phyloP scores from a whole-genome alignment of 352 stramenopile species.

The Saprolegnia diclina region DNA sequence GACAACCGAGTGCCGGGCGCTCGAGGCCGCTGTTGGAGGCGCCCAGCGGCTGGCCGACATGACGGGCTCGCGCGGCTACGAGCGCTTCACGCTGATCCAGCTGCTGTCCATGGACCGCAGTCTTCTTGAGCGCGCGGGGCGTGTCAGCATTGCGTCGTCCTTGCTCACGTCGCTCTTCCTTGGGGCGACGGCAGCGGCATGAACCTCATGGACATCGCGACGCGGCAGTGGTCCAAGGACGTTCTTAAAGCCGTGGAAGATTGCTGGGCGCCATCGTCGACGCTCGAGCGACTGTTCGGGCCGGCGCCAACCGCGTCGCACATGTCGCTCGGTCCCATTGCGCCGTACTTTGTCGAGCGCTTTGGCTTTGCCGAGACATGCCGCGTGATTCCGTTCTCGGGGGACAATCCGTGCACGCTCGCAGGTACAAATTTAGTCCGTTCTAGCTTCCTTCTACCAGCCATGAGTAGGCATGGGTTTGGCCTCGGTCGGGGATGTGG shows the following conservation, averaged over 20 bases:
- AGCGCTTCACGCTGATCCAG: slow-evolving; percentile 79
- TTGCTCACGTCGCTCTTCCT: slow-evolving; percentile 69
- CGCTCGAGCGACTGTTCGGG: slow-evolving; percentile 35
- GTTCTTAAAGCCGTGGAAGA: slow-evolving; percentile 40
- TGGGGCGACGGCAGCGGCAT: slow-evolving; percentile 71
- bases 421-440: slow-evolving; percentile 31
- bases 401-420: slow-evolving; percentile 76
- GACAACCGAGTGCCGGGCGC: slow-evolving; percentile 41
- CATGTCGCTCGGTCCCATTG: slow-evolving; percentile 39
- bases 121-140: slow-evolving; percentile 43
- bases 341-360: slow-evolving; percentile 56
- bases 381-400: slow-evolving; percentile 64
- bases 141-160: slow-evolving; percentile 57
- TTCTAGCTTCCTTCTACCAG: neutral
- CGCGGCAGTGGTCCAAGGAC: slow-evolving; percentile 48
- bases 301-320: slow-evolving; percentile 46
- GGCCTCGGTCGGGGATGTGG: slow-evolving; percentile 46
- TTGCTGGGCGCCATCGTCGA: slow-evolving; percentile 28
- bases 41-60: slow-evolving; percentile 52
- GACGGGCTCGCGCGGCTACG: slow-evolving; percentile 71
- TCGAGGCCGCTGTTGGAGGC: slow-evolving; percentile 58
- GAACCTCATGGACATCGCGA: slow-evolving; percentile 71
- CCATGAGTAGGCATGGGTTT: slow-evolving; percentile 43
- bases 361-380: slow-evolving; percentile 56
- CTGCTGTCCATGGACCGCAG: slow-evolving; percentile 36